Evolutionary conservation across 768 basidiomycete species (phyloP).

Genomic region (Suillus occidentalis): DNA sequence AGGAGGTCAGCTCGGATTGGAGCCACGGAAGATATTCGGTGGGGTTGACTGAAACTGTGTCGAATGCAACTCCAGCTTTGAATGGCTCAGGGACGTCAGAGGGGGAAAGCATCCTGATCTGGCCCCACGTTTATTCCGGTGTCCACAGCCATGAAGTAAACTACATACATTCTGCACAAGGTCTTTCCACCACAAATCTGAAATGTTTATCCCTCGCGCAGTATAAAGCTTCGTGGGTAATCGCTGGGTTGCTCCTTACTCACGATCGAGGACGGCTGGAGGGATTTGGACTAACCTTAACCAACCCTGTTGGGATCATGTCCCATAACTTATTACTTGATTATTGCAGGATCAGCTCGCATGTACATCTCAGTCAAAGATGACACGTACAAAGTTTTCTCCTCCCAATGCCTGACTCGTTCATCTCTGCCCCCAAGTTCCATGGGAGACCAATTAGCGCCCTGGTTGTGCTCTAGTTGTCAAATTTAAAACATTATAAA

Average conservation of each 20-base stretch:
- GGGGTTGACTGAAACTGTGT: conserved; percentile 51
- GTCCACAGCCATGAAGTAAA: background rate
- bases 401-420: conserved; percentile 39
- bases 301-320: conserved; percentile 44
- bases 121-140: background rate
- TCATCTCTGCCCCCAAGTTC: conserved; percentile 37
- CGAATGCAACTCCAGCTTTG: conserved; percentile 41
- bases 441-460: conserved; percentile 48
- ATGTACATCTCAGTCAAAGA: background rate
- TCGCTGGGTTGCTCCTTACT: conserved; percentile 28
- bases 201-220: conserved; percentile 15
- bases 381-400: conserved; percentile 42
- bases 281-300: conserved; percentile 30
- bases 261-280: background rate
- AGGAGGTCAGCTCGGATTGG: conserved; percentile 35
- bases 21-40: conserved; percentile 52
- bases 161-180: conserved; percentile 40
- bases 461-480: conserved; percentile 28
- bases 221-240: conserved; percentile 39
- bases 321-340: conserved; percentile 47
- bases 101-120: conserved; percentile 35
- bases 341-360: conserved; percentile 10
- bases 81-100: conserved; percentile 37
- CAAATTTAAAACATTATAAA: background rate
- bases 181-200: conserved; percentile 39